phyloP scores from a whole-genome alignment of 306 rosid species.

The Hippophae gyantsensis region DNA sequence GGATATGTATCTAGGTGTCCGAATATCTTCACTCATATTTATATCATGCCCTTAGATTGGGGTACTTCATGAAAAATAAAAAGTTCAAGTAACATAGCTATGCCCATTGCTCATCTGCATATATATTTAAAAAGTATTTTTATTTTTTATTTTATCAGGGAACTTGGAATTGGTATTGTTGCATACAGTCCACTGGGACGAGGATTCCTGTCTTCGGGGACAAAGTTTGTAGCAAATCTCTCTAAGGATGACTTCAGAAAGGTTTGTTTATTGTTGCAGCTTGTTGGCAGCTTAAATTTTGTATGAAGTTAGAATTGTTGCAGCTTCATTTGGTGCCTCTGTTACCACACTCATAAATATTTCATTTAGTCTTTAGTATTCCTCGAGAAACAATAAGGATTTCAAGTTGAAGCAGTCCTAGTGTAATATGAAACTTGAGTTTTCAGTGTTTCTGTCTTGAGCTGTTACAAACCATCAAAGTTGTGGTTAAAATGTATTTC shows the following conservation, averaged over 20 bases:
- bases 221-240: slow-evolving; percentile 30
- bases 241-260: slow-evolving; percentile 24
- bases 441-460: too few species aligned
- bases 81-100: neutral
- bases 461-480: too few species aligned
- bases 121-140: neutral
- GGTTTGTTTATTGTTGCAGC: slow-evolving; percentile 25
- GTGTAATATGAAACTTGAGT: too few species aligned
- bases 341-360: neutral
- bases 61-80: too few species aligned
- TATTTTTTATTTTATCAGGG: slow-evolving; percentile 22
- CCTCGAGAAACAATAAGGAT: too few species aligned
- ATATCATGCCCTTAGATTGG: too few species aligned
- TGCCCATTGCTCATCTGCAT: neutral
- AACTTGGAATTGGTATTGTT: slow-evolving; percentile 56
- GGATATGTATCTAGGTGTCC: too few species aligned
- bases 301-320: neutral
- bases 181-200: slow-evolving; percentile 60
- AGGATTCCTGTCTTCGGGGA: slow-evolving; percentile 54
- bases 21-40: too few species aligned
- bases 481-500: too few species aligned
- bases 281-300: too few species aligned
- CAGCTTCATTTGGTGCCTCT: neutral
- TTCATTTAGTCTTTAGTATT: neutral
- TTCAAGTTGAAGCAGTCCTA: too few species aligned